Percentiles rank a stretch among this genome's conserved stretches.
These are phyloP conservation scores for Paramecium primaurelia DNA, from an alignment of 73 alveolate genomes.

Conservation along the genomic window DNA sequence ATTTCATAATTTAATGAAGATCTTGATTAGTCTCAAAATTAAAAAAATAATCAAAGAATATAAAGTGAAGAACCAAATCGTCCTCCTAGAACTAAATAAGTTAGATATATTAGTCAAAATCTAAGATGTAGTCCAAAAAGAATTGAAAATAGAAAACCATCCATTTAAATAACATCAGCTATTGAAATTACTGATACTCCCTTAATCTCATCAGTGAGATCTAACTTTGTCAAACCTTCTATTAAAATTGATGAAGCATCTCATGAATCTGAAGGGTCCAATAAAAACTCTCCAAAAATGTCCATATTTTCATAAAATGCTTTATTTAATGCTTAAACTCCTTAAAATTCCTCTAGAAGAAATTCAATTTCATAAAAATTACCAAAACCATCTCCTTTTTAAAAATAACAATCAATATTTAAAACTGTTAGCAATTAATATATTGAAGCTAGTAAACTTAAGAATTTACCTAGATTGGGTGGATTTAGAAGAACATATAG, in stretches of 20 bases:
- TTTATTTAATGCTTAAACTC: neutral
- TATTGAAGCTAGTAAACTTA: neutral
- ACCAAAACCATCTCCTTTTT: neutral
- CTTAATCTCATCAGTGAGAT: neutral
- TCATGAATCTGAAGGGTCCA: slow-evolving; percentile 2
- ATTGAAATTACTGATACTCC: neutral
- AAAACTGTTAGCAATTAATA: neutral
- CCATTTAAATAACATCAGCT: neutral
- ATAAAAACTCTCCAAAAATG: neutral
- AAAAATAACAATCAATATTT: neutral
- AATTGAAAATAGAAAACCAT: neutral
- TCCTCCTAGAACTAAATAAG: neutral
- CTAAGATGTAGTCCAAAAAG: neutral
- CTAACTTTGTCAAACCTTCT: neutral
- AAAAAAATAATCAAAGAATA: neutral
- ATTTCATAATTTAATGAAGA: neutral
- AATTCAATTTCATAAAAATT: neutral
- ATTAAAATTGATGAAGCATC: neutral
- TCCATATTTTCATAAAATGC: neutral
- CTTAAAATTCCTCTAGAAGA: neutral
- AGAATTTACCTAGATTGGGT: neutral
- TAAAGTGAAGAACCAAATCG: neutral
- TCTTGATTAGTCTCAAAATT: neutral
- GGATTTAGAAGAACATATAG: slow-evolving; percentile 38
- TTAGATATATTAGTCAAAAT: neutral